A percentile compares a stretch with the other conserved stretches of the same genome.
Evolutionary conservation across 805 yeast genomes (phyloP).

Genomic region (Metschnikowia orientalis): DNA sequence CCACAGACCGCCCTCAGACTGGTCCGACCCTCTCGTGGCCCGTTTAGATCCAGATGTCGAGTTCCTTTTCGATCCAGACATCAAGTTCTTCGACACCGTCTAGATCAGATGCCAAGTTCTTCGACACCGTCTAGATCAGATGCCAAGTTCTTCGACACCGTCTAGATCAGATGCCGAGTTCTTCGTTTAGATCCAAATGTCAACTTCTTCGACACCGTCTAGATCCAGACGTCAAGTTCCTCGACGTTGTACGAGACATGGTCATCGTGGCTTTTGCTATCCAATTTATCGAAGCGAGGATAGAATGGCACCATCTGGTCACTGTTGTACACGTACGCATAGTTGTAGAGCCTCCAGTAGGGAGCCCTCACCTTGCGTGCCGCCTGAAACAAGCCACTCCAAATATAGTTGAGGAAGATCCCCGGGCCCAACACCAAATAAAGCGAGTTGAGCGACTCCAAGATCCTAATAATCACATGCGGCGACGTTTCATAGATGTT

Average conservation of each 20-base stretch:
- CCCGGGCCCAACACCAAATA: constrained; percentile 76
- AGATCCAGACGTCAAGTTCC: constrained; percentile 47
- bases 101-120: too few species aligned
- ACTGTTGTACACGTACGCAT: constrained; percentile 64
- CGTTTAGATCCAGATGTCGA: constrained; percentile 42
- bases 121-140: too few species aligned
- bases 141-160: neutral
- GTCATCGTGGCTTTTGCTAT: constrained; percentile 15
- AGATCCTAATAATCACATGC: constrained; percentile 78
- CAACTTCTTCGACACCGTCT: too few species aligned
- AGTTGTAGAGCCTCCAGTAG: constrained; percentile 82
- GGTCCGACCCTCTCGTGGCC: too few species aligned
- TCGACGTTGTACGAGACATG: constrained; percentile 32
- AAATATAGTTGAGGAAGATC: constrained; percentile 62
- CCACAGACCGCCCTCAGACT: too few species aligned
- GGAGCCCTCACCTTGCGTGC: constrained; percentile 80
- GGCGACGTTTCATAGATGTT: constrained; percentile 93
- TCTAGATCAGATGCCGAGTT: neutral
- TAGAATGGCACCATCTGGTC: constrained; percentile 81
- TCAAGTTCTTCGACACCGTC: constrained; percentile 19
- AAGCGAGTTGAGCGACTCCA: constrained; percentile 75
- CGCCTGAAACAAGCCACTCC: constrained; percentile 92
- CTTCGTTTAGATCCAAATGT: too few species aligned
- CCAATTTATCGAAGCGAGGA: constrained; percentile 49
- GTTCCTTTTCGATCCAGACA: constrained; percentile 41